phyloP scores from a whole-genome alignment of 2,329 filamentous ascomycete genomes.

The Verticillium dahliae region DNA sequence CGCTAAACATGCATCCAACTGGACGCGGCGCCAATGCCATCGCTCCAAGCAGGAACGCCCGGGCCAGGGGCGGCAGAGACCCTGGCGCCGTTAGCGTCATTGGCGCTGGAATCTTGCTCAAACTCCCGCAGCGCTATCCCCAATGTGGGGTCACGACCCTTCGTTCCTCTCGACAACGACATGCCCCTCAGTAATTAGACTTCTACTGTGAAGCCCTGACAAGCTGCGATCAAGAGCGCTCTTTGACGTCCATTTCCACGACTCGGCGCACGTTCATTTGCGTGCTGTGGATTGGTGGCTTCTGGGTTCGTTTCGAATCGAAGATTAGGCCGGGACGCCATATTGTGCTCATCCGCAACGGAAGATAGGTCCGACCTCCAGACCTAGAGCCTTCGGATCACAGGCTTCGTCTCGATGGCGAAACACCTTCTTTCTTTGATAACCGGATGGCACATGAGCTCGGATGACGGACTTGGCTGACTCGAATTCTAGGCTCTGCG shows the following conservation, averaged over 20 bases:
- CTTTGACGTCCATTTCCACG: neutral
- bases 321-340: neutral
- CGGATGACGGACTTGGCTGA: neutral
- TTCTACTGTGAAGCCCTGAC: neutral
- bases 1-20: neutral
- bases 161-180: neutral
- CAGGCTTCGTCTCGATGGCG: neutral
- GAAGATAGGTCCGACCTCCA: neutral
- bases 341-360: neutral
- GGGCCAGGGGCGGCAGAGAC: conserved; percentile 3
- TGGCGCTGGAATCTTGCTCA: conserved; percentile 13
- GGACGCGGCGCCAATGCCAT: neutral
- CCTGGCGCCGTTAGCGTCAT: conserved; percentile 7
- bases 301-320: neutral
- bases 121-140: conserved; percentile 10
- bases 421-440: neutral
- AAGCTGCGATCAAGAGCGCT: neutral
- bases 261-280: neutral
- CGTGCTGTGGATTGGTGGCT: neutral
- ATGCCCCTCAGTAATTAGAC: neutral
- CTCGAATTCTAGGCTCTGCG: neutral
- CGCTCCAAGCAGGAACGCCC: neutral
- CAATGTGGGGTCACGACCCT: neutral
- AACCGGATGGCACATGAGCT: neutral
- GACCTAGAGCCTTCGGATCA: neutral